Base-by-base conservation (phyloP, 1,284 basidiomycete species). In the Moniliophthora roreri region DNA sequence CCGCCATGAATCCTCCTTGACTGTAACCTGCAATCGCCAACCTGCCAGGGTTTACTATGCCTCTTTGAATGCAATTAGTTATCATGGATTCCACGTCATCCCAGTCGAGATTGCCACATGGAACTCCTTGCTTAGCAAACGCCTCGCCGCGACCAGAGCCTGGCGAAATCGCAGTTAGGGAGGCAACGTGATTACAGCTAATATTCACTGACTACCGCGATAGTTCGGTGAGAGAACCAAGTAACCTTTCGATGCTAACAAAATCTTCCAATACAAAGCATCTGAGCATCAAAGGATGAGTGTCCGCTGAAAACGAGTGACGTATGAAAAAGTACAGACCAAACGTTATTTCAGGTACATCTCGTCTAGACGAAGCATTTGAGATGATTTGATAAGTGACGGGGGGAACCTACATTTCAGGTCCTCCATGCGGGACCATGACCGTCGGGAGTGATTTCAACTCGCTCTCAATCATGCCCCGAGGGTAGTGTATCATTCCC, bases 11-110 rank as follows among this genome's bases (percentile, higher is more conserved):
- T 15, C 58, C 58, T 9, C 58, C 58, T 39, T 60, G 56, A 41
- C 58, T 60, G 41, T 53, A 60, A n/a, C 58, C 58, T 21, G 58
- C 58, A 34, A 60, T 55, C 16, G 53, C 58, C 13, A 60, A 52
- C 9, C 52, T 58, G 2, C 48, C 37, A 4, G 42, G 56, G 38
- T 57, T 28, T 1, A 34, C 50, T 16, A 49, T 52, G 15, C 56
- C 56, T 3, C 52, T 53, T 24, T 41, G 32, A 37, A 60, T 54
- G 8, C 56, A 51, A 4, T 34, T 53, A 10, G 40, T 46, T 3
- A 60, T 48, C 58, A 60, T 60, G 15, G 53, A 55, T 38, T 58
- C 56, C 13, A 52, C 45, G n/a, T 60, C 58, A 21, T 53, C 41
- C 26, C 57, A 60, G 37, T 57, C 58, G 10, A 47, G 32, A 3